Conservation (phyloP, 2,329 filamentous ascomycete species). For the Fusarium albosuccineum region DNA sequence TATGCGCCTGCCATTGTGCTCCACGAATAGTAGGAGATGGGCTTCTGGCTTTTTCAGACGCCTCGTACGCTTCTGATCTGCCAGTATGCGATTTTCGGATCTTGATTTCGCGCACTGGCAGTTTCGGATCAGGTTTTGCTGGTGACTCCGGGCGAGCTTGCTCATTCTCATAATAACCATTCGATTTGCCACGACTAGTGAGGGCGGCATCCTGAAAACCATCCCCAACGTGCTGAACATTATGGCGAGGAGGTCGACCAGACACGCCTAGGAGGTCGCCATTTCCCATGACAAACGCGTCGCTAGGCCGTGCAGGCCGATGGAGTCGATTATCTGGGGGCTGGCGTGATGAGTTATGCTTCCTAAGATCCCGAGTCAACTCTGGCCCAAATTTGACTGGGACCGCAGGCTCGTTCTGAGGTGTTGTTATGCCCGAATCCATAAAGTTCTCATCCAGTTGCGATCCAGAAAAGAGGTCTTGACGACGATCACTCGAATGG, state of each 20-base stretch:
- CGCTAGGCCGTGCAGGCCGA: slow-evolving; percentile 20
- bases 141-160: slow-evolving; percentile 43
- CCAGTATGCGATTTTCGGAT: slow-evolving; percentile 45
- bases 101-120: slow-evolving; percentile 56
- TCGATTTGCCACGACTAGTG: slow-evolving; percentile 32
- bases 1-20: slow-evolving; percentile 37
- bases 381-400: slow-evolving; percentile 40
- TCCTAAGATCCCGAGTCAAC: slow-evolving; percentile 43
- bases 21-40: slow-evolving; percentile 45
- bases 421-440: slow-evolving; percentile 55
- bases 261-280: slow-evolving; percentile 55
- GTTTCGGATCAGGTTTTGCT: slow-evolving; percentile 47
- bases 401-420: slow-evolving; percentile 49
- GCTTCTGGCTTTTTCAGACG: slow-evolving; percentile 37
- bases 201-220: slow-evolving; percentile 48
- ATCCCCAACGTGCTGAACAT: slow-evolving; percentile 49
- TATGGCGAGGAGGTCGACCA: slow-evolving; percentile 40
- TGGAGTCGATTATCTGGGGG: slow-evolving; percentile 27
- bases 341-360: slow-evolving; percentile 33
- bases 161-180: slow-evolving; percentile 30
- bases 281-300: slow-evolving; percentile 50
- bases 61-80: slow-evolving; percentile 36
- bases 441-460: slow-evolving; percentile 57
- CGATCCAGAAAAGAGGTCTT: slow-evolving; percentile 54
- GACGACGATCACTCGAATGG: slow-evolving; percentile 32